Evolutionary conservation across 225 moss, liverwort and hornwort species (phyloP), one percentile per base, ranked within the genome.

Genomic region (Ulota crispa): DNA sequence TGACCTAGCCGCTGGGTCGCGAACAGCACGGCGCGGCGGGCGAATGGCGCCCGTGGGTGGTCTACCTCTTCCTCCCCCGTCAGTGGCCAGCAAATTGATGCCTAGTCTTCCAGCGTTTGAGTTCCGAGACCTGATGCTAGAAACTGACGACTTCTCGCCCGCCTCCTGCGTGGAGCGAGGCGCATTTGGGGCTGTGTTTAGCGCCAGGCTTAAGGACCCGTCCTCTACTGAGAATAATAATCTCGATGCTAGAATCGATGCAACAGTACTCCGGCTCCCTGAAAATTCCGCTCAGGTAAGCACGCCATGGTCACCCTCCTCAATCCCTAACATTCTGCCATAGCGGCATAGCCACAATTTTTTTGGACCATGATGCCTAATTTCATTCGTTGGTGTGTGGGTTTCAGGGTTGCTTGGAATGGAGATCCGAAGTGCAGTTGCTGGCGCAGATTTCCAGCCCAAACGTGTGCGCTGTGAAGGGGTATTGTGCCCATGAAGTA

Each of bases 391-490:
- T 19, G 55, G 21, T 64, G 16, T 69, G 37, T 68, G 27, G 36
- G 34, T 76, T 60, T 36, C 75, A 90, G 89, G 89, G 56, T 36
- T 72, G 72, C n/a, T 63, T 64, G 83, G 87, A 87, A 76, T 90
- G 89, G 89, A 87, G 79, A 79, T 75, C 83, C 26, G 81, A 87
- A 50, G 78, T 87, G 16, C 89, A 85, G 79, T 68, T 85, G 69
- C 73, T 90, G n/a, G 78, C 85, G 31, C 87, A 85, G 71, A 85
- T 90, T 11, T 71, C 81, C 6, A 52, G 81, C 53, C 57, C 83
- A 8, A 83, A 85, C 23, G 57, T 90, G 2, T 85, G 87, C 60
- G 36, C 41, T 39, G 67, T 90, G 65, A 87, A 90, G 57, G 89
- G 89, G 21, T 90, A 87, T 45, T 90, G 89, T 53, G 50, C 81